These are phyloP conservation scores for Gelatoporia subvermispora DNA, from an alignment of 768 basidiomycete genomes.

Conservation along the genomic window DNA sequence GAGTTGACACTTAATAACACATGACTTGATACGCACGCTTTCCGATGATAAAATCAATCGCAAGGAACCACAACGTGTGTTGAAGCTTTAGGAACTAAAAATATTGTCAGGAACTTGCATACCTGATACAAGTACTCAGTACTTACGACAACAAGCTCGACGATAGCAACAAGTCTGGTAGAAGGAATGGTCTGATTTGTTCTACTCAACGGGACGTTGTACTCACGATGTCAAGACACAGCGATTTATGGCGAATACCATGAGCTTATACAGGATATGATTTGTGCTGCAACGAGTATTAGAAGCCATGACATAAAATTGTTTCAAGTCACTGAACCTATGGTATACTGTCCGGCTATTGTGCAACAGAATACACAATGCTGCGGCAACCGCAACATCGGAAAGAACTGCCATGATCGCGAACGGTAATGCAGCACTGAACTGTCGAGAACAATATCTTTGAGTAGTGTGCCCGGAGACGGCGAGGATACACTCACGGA, in stretches of 20 bases:
- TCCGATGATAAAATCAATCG: conserved; percentile 45
- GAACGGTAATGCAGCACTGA: conserved; percentile 36
- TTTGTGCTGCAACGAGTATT: conserved; percentile 31
- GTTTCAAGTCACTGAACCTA: conserved; percentile 30
- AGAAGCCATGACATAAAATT: background rate
- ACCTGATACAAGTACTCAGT: background rate
- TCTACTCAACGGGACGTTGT: background rate
- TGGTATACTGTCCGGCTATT: conserved; percentile 25
- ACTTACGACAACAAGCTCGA: conserved; percentile 20
- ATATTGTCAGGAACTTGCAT: conserved; percentile 16
- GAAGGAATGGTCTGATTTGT: background rate
- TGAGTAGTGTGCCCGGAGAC: too few relatives aligned
- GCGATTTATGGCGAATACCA: conserved; percentile 46
- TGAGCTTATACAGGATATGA: conserved; percentile 36
- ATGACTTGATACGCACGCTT: conserved; percentile 37
- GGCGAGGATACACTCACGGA: too few relatives aligned
- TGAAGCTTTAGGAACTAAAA: conserved; percentile 36
- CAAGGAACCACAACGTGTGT: conserved; percentile 41
- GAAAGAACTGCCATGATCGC: conserved; percentile 40
- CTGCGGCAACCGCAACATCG: conserved; percentile 38
- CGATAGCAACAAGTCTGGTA: conserved; percentile 16
- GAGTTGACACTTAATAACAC: too few relatives aligned
- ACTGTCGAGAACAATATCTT: too few relatives aligned
- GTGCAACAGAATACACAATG: conserved; percentile 38
- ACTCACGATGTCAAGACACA: conserved; percentile 45